phyloP scores from a whole-genome alignment of 345 rosid genomes.

The Salix viminalis region DNA sequence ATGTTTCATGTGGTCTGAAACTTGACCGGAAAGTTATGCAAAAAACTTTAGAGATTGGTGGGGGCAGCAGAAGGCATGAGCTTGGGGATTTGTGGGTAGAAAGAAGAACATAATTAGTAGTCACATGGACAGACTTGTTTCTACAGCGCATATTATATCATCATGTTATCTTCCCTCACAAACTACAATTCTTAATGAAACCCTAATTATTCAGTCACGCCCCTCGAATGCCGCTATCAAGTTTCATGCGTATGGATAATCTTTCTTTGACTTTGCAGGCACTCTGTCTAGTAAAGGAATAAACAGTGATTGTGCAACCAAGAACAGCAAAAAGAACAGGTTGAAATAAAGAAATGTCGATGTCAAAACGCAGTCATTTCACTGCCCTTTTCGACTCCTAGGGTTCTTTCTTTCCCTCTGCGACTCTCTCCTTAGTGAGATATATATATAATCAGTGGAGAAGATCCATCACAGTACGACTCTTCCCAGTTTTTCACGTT shows the following conservation, averaged over 20 bases:
- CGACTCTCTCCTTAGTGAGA: constrained; percentile 2
- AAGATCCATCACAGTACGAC: constrained; percentile 3
- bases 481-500: not conserved
- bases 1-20: too few species aligned
- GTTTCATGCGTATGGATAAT: constrained; percentile 23
- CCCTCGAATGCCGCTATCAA: not conserved
- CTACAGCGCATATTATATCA: not conserved
- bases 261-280: constrained; percentile 26
- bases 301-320: not conserved
- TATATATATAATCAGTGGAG: constrained; percentile 1
- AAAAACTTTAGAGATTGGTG: not conserved
- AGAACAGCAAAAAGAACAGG: not conserved
- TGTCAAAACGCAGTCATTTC: constrained; percentile 4
- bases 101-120: constrained; percentile 7
- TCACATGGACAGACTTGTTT: constrained; percentile 29
- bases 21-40: too few species aligned
- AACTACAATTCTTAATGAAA: constrained; percentile 20
- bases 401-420: constrained; percentile 13
- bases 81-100: constrained; percentile 7
- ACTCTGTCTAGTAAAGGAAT: not conserved
- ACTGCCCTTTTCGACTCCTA: not conserved
- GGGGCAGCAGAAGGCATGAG: not conserved
- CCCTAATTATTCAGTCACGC: constrained; percentile 32
- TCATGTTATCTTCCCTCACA: constrained; percentile 28
- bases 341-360: constrained; percentile 1